Percentiles rank a stretch among this genome's conserved stretches.
phyloP scores from a whole-genome alignment of 768 basidiomycete genomes.

The Amanita pallidorosea region DNA sequence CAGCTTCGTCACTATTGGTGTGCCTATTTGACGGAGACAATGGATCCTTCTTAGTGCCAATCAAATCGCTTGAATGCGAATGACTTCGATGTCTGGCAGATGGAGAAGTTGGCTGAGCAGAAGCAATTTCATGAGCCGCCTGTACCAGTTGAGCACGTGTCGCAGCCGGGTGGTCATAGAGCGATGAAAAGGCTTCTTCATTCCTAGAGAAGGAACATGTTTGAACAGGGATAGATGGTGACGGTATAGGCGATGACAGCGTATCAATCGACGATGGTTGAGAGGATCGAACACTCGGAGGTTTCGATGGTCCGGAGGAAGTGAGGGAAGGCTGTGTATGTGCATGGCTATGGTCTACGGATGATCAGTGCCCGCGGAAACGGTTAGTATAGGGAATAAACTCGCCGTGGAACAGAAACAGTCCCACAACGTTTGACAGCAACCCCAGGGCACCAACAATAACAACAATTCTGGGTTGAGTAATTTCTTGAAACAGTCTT shows the following conservation, averaged over 20 bases:
- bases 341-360: slow-evolving; percentile 62
- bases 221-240: slow-evolving; percentile 3
- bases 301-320: slow-evolving; percentile 19
- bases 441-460: slow-evolving; percentile 85
- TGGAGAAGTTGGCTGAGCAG: slow-evolving; percentile 37
- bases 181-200: slow-evolving; percentile 39
- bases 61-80: slow-evolving; percentile 10
- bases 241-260: not conserved
- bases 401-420: slow-evolving; percentile 92
- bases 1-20: not conserved
- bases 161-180: slow-evolving; percentile 67
- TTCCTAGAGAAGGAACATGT: not conserved
- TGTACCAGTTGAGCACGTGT: slow-evolving; percentile 68
- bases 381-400: slow-evolving; percentile 1
- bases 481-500: slow-evolving; percentile 50
- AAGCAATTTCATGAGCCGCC: slow-evolving; percentile 74
- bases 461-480: slow-evolving; percentile 80
- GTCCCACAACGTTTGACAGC: slow-evolving; percentile 83
- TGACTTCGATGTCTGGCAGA: slow-evolving; percentile 15
- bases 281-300: slow-evolving; percentile 25
- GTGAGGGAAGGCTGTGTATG: slow-evolving; percentile 34
- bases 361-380: slow-evolving; percentile 3
- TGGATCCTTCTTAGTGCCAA: not conserved
- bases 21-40: not conserved
- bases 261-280: slow-evolving; percentile 9